A percentile compares a stretch with the other conserved stretches of the same genome.
Conservation (phyloP, 2,329 filamentous ascomycete genomes). For the Chrysosporium queenslandicum region DNA sequence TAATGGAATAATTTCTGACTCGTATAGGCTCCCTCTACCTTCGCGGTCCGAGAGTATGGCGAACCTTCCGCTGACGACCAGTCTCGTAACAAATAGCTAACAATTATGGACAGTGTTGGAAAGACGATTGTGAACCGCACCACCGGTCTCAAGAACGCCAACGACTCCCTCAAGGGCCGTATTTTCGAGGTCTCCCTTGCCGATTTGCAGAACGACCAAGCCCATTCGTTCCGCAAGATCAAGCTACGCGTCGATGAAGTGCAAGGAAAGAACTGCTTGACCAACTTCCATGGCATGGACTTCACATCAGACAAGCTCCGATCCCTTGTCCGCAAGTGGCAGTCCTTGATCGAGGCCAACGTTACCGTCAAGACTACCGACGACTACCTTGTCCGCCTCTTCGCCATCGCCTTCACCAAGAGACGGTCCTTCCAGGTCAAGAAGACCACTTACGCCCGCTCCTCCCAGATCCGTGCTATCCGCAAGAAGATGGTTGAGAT, state of each 20-base stretch:
- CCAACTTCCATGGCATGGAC: constrained; percentile 99
- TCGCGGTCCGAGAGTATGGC: constrained; percentile 95
- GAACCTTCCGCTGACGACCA: too few relatives aligned
- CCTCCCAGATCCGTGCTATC: constrained; percentile 94
- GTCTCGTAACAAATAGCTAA: too few relatives aligned
- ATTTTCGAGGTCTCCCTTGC: constrained; percentile 98
- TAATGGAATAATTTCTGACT: not conserved
- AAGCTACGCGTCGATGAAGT: constrained; percentile 98
- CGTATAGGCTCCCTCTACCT: constrained; percentile 75
- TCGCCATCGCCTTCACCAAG: constrained; percentile 99
- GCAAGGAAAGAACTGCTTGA: constrained; percentile 99
- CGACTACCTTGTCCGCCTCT: constrained; percentile 97
- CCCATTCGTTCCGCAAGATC: constrained; percentile 99
- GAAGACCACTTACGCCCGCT: constrained; percentile 98
- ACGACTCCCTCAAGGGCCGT: constrained; percentile 96
- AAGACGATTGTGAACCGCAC: constrained; percentile 99
- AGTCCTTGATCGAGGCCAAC: constrained; percentile 98
- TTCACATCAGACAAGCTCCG: constrained; percentile 99
- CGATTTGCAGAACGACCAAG: constrained; percentile 99
- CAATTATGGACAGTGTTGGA: constrained; percentile 61
- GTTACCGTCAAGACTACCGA: constrained; percentile 99
- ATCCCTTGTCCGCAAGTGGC: constrained; percentile 99
- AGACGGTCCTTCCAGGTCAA: constrained; percentile 98
- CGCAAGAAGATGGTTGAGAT: constrained; percentile 99
- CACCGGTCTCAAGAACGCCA: constrained; percentile 99